Conservation (phyloP, 2,329 filamentous ascomycete species). For the Colletotrichum simmondsii region DNA sequence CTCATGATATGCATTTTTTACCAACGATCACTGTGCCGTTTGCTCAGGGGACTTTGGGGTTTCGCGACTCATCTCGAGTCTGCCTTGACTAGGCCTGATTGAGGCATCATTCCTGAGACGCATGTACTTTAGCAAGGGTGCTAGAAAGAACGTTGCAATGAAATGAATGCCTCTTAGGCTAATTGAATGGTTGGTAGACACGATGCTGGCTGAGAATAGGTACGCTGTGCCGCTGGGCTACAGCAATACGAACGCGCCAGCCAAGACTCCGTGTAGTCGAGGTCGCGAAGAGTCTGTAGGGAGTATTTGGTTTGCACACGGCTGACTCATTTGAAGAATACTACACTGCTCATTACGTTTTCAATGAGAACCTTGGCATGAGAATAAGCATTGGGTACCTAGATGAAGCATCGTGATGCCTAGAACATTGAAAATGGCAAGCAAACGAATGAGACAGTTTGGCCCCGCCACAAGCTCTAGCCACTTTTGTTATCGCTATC, state of each 20-base stretch:
- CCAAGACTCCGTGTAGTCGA: not conserved
- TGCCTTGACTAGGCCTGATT: constrained; percentile 21
- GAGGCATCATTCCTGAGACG: not conserved
- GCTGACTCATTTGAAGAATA: no score
- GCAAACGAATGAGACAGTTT: not conserved
- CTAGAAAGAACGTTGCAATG: not conserved
- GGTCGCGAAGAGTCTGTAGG: not conserved
- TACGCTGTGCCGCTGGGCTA: constrained; percentile 10
- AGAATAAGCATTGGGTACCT: not conserved
- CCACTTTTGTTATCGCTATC: not conserved
- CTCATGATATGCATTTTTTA: not conserved
- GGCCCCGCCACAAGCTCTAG: constrained; percentile 8
- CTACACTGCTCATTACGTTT: not conserved
- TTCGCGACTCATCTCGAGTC: constrained; percentile 19
- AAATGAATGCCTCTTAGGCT: not conserved
- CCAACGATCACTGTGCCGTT: not conserved
- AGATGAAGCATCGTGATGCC: not conserved
- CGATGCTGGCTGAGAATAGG: not conserved
- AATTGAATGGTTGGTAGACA: not conserved
- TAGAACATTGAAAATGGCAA: not conserved
- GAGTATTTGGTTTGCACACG: not conserved
- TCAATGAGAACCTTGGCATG: not conserved
- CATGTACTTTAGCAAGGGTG: not conserved
- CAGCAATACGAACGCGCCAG: constrained; percentile 11
- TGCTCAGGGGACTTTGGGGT: not conserved